Conservation (phyloP, 495 filamentous ascomycete species). For the Massariosphaeria phaeospora region DNA sequence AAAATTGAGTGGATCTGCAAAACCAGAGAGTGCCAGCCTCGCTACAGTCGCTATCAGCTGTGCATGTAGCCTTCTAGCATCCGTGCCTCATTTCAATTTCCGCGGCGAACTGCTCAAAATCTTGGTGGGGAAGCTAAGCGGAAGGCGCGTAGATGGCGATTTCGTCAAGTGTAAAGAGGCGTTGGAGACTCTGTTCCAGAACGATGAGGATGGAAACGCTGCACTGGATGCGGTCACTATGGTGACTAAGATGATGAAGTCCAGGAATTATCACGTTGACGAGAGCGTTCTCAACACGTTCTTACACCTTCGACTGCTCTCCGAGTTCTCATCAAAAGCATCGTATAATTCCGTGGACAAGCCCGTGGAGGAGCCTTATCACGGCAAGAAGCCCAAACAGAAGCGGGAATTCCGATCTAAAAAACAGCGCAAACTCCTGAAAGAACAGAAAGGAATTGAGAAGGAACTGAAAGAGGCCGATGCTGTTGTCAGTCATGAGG, state of each 20-base stretch:
- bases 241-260: conserved; percentile 91
- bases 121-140: conserved; percentile 73
- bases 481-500: conserved; percentile 82
- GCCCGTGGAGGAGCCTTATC: conserved; percentile 38
- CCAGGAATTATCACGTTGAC: conserved; percentile 69
- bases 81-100: conserved; percentile 96
- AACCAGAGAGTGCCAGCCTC: conserved; percentile 41
- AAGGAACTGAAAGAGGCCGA: conserved; percentile 94
- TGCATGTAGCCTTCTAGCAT: conserved; percentile 67
- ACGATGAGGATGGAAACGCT: conserved; percentile 81
- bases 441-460: conserved; percentile 77
- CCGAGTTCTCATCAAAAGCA: conserved; percentile 77
- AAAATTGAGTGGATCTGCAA: conserved; percentile 44
- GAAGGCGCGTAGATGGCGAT: conserved; percentile 60
- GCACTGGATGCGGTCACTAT: conserved; percentile 82
- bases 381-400: conserved; percentile 63
- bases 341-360: conserved; percentile 70
- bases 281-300: conserved; percentile 88
- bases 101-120: conserved; percentile 80
- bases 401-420: conserved; percentile 76
- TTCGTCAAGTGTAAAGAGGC: conserved; percentile 74
- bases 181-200: conserved; percentile 73
- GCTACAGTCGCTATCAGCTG: conserved; percentile 76
- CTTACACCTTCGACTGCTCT: conserved; percentile 78
- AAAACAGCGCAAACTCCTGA: conserved; percentile 64